A percentile compares a stretch with the other conserved stretches of the same genome.
phyloP scores from a whole-genome alignment of 1,284 basidiomycete genomes.

The Tremellales sp. region DNA sequence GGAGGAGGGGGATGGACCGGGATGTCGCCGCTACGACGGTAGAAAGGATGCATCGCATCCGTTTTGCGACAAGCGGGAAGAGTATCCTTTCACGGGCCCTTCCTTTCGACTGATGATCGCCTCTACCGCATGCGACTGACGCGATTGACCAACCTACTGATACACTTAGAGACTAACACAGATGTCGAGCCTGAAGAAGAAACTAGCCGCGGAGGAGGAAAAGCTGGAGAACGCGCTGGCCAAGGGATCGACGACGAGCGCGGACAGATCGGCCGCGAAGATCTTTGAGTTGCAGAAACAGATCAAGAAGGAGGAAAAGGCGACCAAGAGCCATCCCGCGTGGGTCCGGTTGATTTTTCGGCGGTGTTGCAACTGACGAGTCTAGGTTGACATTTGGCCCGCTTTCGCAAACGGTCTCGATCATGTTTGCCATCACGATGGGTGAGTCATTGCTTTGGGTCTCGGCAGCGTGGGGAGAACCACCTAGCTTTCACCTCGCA shows the following conservation, averaged over 20 bases:
- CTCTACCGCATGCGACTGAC: too few relatives aligned
- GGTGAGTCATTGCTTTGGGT: constrained; percentile 14
- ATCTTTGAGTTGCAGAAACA: constrained; percentile 12
- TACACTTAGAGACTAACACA: too few relatives aligned
- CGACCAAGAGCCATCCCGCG: constrained; percentile 29
- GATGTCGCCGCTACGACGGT: neutral
- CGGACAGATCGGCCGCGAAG: constrained; percentile 5
- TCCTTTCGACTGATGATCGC: too few relatives aligned
- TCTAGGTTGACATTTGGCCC: constrained; percentile 34
- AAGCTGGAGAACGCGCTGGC: neutral
- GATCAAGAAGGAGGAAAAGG: constrained; percentile 25
- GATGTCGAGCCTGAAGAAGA: too few relatives aligned
- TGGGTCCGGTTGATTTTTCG: constrained; percentile 13
- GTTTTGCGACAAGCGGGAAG: neutral
- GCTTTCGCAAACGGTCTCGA: constrained; percentile 28
- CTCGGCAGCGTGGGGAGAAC: neutral
- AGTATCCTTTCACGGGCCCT: too few relatives aligned
- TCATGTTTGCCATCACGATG: constrained; percentile 31
- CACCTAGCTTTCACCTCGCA: neutral
- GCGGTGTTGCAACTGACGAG: neutral
- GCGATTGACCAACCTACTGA: too few relatives aligned
- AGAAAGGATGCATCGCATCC: neutral
- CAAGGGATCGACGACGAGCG: too few relatives aligned
- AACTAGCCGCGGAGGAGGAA: neutral
- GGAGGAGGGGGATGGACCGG: constrained; percentile 9